Conservation (phyloP, 345 rosid genomes). For the Isatis tinctoria region DNA sequence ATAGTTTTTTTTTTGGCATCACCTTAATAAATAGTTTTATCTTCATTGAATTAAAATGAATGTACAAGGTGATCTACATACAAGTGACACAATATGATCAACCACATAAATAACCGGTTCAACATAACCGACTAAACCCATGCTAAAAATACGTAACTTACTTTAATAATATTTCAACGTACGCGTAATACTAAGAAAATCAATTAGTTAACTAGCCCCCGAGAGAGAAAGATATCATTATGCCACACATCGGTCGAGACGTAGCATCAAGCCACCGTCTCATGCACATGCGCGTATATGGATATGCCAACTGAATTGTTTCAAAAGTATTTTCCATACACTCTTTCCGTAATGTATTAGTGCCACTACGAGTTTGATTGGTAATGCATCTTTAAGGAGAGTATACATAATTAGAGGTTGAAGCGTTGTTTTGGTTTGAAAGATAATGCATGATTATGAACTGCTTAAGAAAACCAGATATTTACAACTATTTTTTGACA, state of each 20-base stretch:
- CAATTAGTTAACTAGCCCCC: neutral
- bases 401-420: neutral
- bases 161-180: neutral
- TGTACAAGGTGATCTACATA: neutral
- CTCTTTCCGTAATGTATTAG: too few relatives aligned
- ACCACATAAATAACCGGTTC: neutral
- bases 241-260: neutral
- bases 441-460: neutral
- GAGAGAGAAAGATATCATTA: neutral
- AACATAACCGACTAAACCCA: neutral
- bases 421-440: neutral
- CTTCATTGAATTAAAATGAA: neutral
- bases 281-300: conserved; percentile 6
- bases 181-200: conserved; percentile 2
- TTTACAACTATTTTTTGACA: neutral
- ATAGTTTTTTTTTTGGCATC: too few relatives aligned
- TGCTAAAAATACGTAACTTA: neutral
- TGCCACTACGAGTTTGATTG: neutral
- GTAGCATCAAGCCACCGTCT: neutral
- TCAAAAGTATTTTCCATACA: neutral
- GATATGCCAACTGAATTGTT: neutral
- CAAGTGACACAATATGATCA: neutral
- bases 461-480: neutral
- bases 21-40: neutral
- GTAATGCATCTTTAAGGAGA: neutral